Evolutionary conservation across 768 basidiomycete genomes (phyloP), one percentile per base, ranked within the genome.

Genomic region (Boletus subparvulus): DNA sequence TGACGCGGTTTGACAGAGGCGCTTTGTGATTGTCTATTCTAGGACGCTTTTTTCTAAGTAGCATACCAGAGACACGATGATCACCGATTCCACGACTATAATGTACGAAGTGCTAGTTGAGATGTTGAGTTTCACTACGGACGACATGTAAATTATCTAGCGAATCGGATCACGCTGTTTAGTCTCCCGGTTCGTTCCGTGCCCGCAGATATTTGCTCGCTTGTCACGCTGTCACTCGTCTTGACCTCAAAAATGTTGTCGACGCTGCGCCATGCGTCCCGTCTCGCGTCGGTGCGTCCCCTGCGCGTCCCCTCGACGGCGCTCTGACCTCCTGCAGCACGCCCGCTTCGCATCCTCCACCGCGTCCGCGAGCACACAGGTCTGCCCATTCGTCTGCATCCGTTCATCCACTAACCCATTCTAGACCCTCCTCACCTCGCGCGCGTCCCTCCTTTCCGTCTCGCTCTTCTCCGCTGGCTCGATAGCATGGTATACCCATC

Each of bases 401-500:
- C 49, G 24, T 19, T 36, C 17, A 6, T 39, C 26, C 19, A 6
- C 43, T 50, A 17, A 47, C 35, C 2, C 13, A 14, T 14, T 55
- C 21, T 54, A 92, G 90, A 78, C 87, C 14, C 69, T 88, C 60
- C 64, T 86, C 62, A 82, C 78, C 69, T 92, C 92, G 54, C 87
- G 86, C 69, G 79, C 85, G 55, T 82, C 90, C 26, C 82, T 92
- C 59, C 83, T 84, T 54, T 86, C 94, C 46, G 85, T 86, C 59
- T 85, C 91, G 47, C 77, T 87, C 55, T 73, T 91, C 71, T 83
- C 94, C 46, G 90, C 77, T 59, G 97, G 97, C 59, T 88, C 96
- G 46, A 83, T 97, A 73, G 93, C 92, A 53, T 97, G 93, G 93
- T 99, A 99, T 80, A 88, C 92, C 66, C 89, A 94, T 73, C 83